phyloP scores from a whole-genome alignment of 352 stramenopile species.

The Phytopythium cucurbitacearum region DNA sequence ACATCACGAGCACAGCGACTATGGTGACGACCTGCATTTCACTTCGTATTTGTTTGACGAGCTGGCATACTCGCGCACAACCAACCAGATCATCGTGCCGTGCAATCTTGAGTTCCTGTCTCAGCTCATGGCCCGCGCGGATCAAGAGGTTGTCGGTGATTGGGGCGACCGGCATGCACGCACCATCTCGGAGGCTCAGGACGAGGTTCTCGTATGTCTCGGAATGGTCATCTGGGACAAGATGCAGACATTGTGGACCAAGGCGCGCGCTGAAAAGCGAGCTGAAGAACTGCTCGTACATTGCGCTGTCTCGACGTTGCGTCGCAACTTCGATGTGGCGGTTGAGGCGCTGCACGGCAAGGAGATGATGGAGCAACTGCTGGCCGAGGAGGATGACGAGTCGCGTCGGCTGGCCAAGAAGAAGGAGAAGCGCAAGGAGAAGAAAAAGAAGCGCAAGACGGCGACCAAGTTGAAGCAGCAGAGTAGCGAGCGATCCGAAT shows the following conservation, averaged over 20 bases:
- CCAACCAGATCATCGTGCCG: constrained; percentile 78
- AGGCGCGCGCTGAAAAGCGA: constrained; percentile 68
- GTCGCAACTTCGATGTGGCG: constrained; percentile 79
- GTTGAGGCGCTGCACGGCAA: constrained; percentile 80
- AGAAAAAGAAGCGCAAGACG: constrained; percentile 87
- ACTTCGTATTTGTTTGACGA: constrained; percentile 87
- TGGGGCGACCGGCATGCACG: constrained; percentile 81
- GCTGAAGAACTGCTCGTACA: constrained; percentile 77
- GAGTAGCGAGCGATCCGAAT: constrained; percentile 26
- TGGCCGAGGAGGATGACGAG: constrained; percentile 84
- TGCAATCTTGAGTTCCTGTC: constrained; percentile 85
- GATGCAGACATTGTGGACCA: constrained; percentile 79
- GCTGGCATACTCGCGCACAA: constrained; percentile 74
- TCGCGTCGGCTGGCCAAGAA: constrained; percentile 71
- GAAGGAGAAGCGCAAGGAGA: constrained; percentile 87
- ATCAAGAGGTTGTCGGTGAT: constrained; percentile 79
- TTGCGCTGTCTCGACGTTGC: constrained; percentile 69
- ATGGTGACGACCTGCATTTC: constrained; percentile 80
- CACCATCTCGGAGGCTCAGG: constrained; percentile 81
- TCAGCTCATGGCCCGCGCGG: constrained; percentile 77
- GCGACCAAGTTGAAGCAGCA: constrained; percentile 67
- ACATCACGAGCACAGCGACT: constrained; percentile 65
- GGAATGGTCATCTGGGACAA: constrained; percentile 89
- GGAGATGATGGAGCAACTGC: constrained; percentile 85
- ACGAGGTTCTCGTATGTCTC: constrained; percentile 84